phyloP scores from a whole-genome alignment of 176 grass and related monocot species.

The Guadua angustifolia region DNA sequence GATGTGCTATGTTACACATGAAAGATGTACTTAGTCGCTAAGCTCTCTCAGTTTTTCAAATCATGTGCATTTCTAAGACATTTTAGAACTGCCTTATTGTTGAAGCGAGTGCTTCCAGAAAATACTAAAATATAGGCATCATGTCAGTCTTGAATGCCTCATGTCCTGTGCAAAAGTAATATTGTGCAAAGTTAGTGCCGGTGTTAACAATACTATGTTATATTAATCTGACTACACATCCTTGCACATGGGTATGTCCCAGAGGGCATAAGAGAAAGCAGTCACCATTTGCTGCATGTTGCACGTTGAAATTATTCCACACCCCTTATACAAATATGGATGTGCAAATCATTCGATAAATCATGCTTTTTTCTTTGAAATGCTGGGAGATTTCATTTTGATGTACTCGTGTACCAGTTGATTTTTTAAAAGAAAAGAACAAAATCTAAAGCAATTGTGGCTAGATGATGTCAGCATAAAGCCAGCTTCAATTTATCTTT shows the following conservation, averaged over 20 bases:
- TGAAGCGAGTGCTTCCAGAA: not conserved
- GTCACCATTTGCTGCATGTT: not conserved
- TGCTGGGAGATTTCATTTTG: slow-evolving; percentile 14
- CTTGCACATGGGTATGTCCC: slow-evolving; percentile 12
- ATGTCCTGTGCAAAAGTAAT: slow-evolving; percentile 1
- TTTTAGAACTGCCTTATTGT: not conserved
- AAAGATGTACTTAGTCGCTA: not conserved
- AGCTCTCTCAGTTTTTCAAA: not conserved
- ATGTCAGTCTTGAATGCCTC: slow-evolving; percentile 3
- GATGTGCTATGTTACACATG: not conserved
- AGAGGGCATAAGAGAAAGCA: not conserved
- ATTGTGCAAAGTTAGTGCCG: not conserved
- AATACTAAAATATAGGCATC: not conserved
- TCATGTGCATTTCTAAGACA: slow-evolving; percentile 2
- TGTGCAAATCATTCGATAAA: not conserved
- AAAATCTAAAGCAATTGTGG: not conserved
- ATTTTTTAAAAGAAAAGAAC: not conserved
- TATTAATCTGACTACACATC: not conserved
- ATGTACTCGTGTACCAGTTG: not conserved
- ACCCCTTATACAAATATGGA: not conserved
- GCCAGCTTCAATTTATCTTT: not conserved
- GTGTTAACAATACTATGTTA: slow-evolving; percentile 14
- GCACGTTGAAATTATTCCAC: not conserved
- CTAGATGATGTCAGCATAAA: slow-evolving; percentile 24
- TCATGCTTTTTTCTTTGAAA: not conserved